Evolutionary conservation across 352 stramenopile genomes (phyloP), one percentile per base, ranked within the genome.

Genomic region (Globisporangium radiosum): DNA sequence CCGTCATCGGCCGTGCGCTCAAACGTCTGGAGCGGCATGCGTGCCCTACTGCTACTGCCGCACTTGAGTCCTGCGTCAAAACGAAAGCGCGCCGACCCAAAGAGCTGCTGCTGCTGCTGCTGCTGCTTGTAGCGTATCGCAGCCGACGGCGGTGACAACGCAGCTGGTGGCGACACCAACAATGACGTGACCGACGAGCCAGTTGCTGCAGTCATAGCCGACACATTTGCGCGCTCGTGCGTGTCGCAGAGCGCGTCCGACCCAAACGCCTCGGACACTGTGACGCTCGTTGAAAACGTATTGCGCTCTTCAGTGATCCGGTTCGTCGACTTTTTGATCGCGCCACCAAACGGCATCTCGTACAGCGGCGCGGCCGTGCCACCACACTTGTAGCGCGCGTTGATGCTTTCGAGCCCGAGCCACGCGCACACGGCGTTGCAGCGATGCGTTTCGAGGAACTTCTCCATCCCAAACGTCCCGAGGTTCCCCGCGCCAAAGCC

Each of bases 401-500:
- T 89, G 45, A 91, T 88, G 49, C 72, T 88, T 15, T 70, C 73
- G 13, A 93, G 72, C 7, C 81, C 84, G 19, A 93, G 71, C 84
- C 84, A 92, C 15, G 76, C 71, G 68, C 87, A 96, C 0, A 96
- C 83, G 55, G 88, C 82, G 62, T 96, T 96, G 63, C 87, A 96
- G 0, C 83, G 71, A 70, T 96, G 87, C 3, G 78, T 90, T 60
- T 90, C 76, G 3, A 95, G 70, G 50, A 95, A 95, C 51, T 89
- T 92, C 42, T 95, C 81, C 82, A 95, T 93, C 33, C 86, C 86
- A 37, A 82, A 81, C 5, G 84, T 94, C 9, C 86, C 86, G 0
- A 95, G 63, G 44, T 95, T 95, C 13, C 86, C 86, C 6, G 85
- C 81, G 13, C 86, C 86, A 67, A 95, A 95, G 9, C 84, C 84